phyloP scores from a whole-genome alignment of 148 eudicot species.

The Selenicereus undatus region DNA sequence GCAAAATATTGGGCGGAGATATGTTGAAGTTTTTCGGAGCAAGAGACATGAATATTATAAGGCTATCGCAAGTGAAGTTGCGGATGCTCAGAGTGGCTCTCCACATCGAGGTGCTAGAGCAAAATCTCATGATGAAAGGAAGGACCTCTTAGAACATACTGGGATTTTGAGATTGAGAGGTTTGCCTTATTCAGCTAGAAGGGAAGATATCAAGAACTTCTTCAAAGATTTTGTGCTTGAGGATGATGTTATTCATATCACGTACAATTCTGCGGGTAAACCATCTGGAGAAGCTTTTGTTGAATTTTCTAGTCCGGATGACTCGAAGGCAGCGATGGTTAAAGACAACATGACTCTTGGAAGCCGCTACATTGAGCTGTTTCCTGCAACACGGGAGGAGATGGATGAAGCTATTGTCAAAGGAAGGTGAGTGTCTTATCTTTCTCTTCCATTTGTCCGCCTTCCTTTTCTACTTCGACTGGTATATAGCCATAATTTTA shows the following conservation, averaged over 20 bases:
- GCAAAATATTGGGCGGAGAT: slow-evolving; percentile 90
- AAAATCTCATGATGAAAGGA: slow-evolving; percentile 60
- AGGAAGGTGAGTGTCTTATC: slow-evolving; percentile 51
- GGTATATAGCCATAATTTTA: background rate
- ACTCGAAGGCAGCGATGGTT: slow-evolving; percentile 78
- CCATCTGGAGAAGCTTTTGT: slow-evolving; percentile 93
- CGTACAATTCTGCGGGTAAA: slow-evolving; percentile 63
- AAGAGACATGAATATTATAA: slow-evolving; percentile 79
- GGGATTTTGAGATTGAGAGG: slow-evolving; percentile 81
- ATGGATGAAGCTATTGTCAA: slow-evolving; percentile 72
- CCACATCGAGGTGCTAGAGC: slow-evolving; percentile 61
- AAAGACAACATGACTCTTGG: slow-evolving; percentile 83
- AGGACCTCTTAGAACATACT: slow-evolving; percentile 64
- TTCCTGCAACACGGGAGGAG: slow-evolving; percentile 75
- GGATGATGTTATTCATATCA: slow-evolving; percentile 59
- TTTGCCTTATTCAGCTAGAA: slow-evolving; percentile 67
- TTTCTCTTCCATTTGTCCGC: background rate
- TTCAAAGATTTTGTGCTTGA: slow-evolving; percentile 59
- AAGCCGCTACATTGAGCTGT: slow-evolving; percentile 81
- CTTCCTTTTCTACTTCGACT: slow-evolving; percentile 6
- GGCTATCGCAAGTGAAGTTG: slow-evolving; percentile 77
- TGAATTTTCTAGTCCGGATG: slow-evolving; percentile 72
- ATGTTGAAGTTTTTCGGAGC: slow-evolving; percentile 90
- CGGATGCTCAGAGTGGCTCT: slow-evolving; percentile 62
- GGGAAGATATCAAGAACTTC: slow-evolving; percentile 58